Conservation (phyloP, 148 eudicot species). For the Polygonum aviculare region DNA sequence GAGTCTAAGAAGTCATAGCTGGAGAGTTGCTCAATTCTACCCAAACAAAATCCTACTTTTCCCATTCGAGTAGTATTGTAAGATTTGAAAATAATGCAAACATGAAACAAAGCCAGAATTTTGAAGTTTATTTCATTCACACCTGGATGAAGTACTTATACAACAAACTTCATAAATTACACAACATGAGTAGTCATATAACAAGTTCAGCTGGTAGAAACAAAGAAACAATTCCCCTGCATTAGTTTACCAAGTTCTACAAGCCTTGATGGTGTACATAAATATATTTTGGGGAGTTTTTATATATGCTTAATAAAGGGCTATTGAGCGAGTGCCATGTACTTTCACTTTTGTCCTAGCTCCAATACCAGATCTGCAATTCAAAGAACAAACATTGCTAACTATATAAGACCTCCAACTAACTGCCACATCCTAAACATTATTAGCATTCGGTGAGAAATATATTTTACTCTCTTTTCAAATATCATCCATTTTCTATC, state of each 20-base stretch:
- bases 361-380: conserved; percentile 42
- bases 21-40: too few species aligned
- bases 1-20: too few species aligned
- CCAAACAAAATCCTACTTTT: too few species aligned
- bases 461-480: too few species aligned
- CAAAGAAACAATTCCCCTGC: neutral
- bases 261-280: neutral
- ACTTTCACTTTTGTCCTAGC: conserved; percentile 24
- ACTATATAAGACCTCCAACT: neutral
- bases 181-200: neutral
- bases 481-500: too few species aligned
- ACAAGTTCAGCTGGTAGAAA: neutral
- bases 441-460: too few species aligned
- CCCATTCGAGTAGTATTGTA: too few species aligned
- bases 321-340: neutral
- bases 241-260: neutral
- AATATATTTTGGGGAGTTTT: neutral
- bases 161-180: neutral
- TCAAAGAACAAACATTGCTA: conserved; percentile 4
- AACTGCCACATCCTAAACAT: too few species aligned
- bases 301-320: neutral
- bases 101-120: neutral
- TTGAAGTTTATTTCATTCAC: neutral
- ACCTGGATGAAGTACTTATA: neutral
- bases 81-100: neutral